A percentile compares a stretch with the other conserved stretches of the same genome.
Conservation (phyloP, 2,329 filamentous ascomycete species). For the Tolypocladium cylindrosporum region DNA sequence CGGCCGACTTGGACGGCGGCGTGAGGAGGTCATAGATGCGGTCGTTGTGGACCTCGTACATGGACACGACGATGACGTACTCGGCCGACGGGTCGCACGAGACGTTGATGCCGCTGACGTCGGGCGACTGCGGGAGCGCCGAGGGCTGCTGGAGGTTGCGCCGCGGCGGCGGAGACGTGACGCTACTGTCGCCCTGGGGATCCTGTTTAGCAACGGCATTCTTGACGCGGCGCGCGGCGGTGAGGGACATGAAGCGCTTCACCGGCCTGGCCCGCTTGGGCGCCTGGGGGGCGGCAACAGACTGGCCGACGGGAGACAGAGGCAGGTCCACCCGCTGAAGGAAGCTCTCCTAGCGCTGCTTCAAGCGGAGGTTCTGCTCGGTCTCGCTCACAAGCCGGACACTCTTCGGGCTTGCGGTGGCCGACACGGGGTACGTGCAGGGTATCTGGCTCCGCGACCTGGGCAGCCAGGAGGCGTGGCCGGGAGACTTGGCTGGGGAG, state of each 20-base stretch:
- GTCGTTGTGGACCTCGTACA: constrained; percentile 99
- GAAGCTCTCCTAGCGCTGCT: constrained; percentile 19
- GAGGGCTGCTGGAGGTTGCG: constrained; percentile 59
- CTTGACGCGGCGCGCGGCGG: constrained; percentile 34
- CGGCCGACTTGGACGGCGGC: constrained; percentile 45
- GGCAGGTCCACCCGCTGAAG: constrained; percentile 3
- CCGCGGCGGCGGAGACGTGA: constrained; percentile 40
- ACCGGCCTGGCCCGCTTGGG: constrained; percentile 20
- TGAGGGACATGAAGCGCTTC: constrained; percentile 31
- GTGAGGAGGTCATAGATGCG: constrained; percentile 90
- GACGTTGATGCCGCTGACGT: constrained; percentile 61
- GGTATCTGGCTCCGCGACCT: constrained; percentile 7
- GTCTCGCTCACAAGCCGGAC: constrained; percentile 30
- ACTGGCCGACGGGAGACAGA: neutral
- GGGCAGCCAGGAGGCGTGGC: constrained; percentile 12
- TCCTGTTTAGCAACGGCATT: constrained; percentile 33
- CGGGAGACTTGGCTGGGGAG: constrained; percentile 9
- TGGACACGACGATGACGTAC: constrained; percentile 83
- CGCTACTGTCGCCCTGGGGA: constrained; percentile 39
- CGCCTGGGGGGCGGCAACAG: neutral
- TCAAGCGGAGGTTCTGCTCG: constrained; percentile 12
- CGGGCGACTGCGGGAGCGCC: constrained; percentile 62
- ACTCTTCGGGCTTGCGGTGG: constrained; percentile 27
- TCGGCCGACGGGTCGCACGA: constrained; percentile 53
- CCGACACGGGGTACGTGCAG: constrained; percentile 19